Percentiles rank a stretch among this genome's conserved stretches.
Conservation (phyloP, 371 early-diverging fungal genomes). For the Rhizopus arrhizus region DNA sequence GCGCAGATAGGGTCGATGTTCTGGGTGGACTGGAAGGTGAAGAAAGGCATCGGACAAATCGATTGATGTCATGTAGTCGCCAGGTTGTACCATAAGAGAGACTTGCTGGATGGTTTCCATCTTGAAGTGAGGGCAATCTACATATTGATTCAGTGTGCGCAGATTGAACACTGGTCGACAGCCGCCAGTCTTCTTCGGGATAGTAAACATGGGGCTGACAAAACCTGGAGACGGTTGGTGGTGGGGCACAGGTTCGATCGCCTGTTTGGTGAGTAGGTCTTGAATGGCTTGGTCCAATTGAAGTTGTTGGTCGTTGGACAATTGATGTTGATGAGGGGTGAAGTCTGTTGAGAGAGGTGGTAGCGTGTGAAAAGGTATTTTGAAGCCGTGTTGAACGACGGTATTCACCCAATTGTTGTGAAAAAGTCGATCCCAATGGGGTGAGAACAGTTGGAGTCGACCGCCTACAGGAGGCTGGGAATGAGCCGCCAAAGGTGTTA, state of each 20-base stretch:
- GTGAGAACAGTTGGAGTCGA: slow-evolving; percentile 5
- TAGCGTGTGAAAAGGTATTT: slow-evolving; percentile 9
- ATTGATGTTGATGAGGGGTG: background rate
- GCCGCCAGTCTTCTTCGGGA: slow-evolving; percentile 26
- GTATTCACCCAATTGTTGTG: slow-evolving; percentile 1
- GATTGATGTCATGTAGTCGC: slow-evolving; percentile 20
- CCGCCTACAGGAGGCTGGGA: slow-evolving; percentile 8
- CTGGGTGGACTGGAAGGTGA: slow-evolving; percentile 26
- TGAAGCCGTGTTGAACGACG: slow-evolving; percentile 8
- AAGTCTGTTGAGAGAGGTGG: slow-evolving; percentile 4
- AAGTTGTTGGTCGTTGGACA: slow-evolving; percentile 1
- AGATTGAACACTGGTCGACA: slow-evolving; percentile 29
- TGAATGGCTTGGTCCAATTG: slow-evolving; percentile 1
- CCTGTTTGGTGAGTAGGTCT: background rate
- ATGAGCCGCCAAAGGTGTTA: no score
- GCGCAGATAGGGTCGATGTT: slow-evolving; percentile 23
- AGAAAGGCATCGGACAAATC: slow-evolving; percentile 27
- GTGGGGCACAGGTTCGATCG: background rate
- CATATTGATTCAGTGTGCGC: slow-evolving; percentile 15
- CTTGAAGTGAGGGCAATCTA: slow-evolving; percentile 25
- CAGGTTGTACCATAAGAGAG: slow-evolving; percentile 18
- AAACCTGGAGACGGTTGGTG: slow-evolving; percentile 7
- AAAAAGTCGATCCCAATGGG: slow-evolving; percentile 6
- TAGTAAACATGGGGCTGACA: slow-evolving; percentile 20
- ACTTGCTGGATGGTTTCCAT: slow-evolving; percentile 27